Evolutionary conservation across 805 yeast genomes (phyloP), one percentile per base, ranked within the genome.

Genomic region (Candida argentea): DNA sequence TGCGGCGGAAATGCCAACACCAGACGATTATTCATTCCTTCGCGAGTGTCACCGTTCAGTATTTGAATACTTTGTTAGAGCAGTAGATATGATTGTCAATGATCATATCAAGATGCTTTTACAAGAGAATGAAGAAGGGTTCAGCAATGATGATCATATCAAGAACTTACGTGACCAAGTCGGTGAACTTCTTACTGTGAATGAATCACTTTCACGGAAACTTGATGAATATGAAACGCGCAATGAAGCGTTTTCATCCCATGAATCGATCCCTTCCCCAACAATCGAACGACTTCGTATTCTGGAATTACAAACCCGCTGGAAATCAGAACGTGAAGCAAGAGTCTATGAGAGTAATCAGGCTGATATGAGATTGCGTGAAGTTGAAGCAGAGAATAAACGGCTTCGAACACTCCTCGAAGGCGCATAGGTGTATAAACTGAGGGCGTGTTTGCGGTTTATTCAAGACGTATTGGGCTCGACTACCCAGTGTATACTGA

Each of bases 291-390:
- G 57, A 31, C 39, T 74, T 25, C 57, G 85, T 30, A 55, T 78
- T 10, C 76, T 72, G 14, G 85, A 76, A 38, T 47, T 81, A 24
- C 70, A 72, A 22, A 70, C 61, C 36, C 61, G 77, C 41, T 76
- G 83, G 78, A 73, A 75, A 40, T 62, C 74, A 5, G 87, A 81
- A 36, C 58, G 85, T 35, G 91, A 80, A 46, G 69, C 80, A 12
- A 52, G 86, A 17, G 68, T 69, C 13, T 60, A 73, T 31, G 87
- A 80, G 38, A 61, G 64, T 29, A 62, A 62, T 20, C 76, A 76
- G 20, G 71, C 80, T 2, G 60, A 65, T 26, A 48, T 52, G 25
- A 51, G 78, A 24, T 59, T 77, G 4, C 43, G 48, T 12, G 74
- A 70, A 30, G 43, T 79, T 19, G 84, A 77, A 36, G 33, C 42